Base-by-base conservation (phyloP, 768 basidiomycete genomes). In the Exsudoporus frostii region DNA sequence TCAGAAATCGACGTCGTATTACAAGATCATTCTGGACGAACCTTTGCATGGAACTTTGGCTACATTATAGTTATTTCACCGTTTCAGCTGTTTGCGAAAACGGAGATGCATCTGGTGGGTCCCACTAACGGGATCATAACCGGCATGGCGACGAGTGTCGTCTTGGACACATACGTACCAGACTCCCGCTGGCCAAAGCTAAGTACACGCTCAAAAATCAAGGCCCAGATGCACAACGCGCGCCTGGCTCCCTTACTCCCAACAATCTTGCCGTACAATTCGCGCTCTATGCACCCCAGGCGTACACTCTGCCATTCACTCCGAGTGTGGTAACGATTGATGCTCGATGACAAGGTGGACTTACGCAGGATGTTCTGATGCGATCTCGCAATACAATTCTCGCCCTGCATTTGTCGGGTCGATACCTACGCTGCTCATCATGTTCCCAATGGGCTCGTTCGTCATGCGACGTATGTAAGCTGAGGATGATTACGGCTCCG, bases 31-130 rank as follows among this genome's bases (percentile, higher is more conserved):
- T 0, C 73, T 74, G 1, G 76, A 75, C 45, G 79, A 90, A 58
- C 73, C 76, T 54, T 97, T 68, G 94, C 79, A 11, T 97, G 93
- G 95, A 92, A 92, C 71, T 80, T 92, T 63, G 91, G 90, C 15
- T 77, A 77, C 52, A 74, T 98, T 38, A 72, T 87, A 58, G 80
- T 76, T 38, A 70, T 51, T 73, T 86, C 54, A 86, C 85, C 10
- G 69, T 87, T 48, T 76, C 78, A 40, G 86, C 84, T 20, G 75
- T 78, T 42, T 83, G 83, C 63, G 76, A 78, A 6, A 84, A 86
- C 65, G 81, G 83, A 13, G 79, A 80, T 65, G 85, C 84, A 84
- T 63, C 78, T 81, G 15, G 78, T 86, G 22, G 83, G 82, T 1
- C 79, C 82, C 3, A 77, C 79, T 20, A 62, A 78, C 51, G 77